Base-by-base conservation (phyloP, 2,329 filamentous ascomycete species). In the Alternaria gansuensis region DNA sequence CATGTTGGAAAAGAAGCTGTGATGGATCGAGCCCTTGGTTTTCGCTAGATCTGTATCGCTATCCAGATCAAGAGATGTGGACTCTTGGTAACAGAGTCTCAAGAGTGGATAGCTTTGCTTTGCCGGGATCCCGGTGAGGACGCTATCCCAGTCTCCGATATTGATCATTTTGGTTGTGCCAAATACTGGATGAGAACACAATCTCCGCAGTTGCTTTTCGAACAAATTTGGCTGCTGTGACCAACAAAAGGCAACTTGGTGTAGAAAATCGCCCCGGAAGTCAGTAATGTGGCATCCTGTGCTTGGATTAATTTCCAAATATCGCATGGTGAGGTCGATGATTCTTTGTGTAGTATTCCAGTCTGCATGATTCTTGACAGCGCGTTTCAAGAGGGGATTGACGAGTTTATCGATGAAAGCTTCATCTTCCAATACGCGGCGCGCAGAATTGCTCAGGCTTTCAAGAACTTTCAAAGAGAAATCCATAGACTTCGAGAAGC, bases 401-500 rank as follows among this genome's bases (percentile, higher is more conserved):
- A 67, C 64, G 4, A 74, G 56, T 10, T 63, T 36, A 0, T 54
- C 26, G 6, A 74, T 37, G 23, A 70, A 63, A 9, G 57, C 53
- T 2, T 57, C 14, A 8, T 61, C 55, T 0, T 62, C 55, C 10
- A 69, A 11, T 7, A 26, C 41, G 2, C 9, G 23, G 1, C 28
- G 13, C 11, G 53, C 51, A 17, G 57, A 51, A 6, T 61, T 36
- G 1, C 54, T 49, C 7, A 72, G 23, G 4, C 14, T 55, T 21
- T 51, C 48, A 10, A 76, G 53, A 8, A 71, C 33, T 0, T 60
- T 43, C 1, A 74, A 40, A 6, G 69, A 66, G 51, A 74, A 75
- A 2, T 60, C 26, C 73, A 76, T 75, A 2, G 72, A 72, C 2
- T 60, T 55, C 4, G 72, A 73, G 39, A 74, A 63, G 3, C 65